Conservation (phyloP, 345 rosid species). For the Ceriops decandra region DNA sequence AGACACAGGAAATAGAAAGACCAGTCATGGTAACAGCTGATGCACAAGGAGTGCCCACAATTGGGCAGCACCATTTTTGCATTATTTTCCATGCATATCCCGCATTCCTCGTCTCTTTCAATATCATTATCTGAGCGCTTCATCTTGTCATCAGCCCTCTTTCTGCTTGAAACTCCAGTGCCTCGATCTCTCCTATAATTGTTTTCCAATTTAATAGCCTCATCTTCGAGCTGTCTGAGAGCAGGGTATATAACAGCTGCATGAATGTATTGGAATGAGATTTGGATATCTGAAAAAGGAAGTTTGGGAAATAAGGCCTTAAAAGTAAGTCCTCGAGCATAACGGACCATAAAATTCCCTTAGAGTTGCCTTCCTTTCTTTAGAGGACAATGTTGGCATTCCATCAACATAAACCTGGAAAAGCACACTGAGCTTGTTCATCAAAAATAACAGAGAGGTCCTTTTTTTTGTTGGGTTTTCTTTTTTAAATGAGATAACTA, state of each 20-base stretch:
- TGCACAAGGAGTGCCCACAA: slow-evolving; percentile 63
- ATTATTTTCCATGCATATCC: slow-evolving; percentile 66
- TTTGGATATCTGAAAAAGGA: neutral
- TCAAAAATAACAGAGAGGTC: neutral
- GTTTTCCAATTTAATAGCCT: slow-evolving; percentile 29
- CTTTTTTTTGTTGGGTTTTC: no score
- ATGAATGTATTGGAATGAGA: slow-evolving; percentile 13
- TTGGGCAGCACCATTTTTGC: slow-evolving; percentile 50
- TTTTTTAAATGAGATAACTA: no score
- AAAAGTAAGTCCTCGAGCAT: slow-evolving; percentile 7
- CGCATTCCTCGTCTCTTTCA: slow-evolving; percentile 61
- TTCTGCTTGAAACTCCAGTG: slow-evolving; percentile 21
- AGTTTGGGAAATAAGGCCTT: neutral
- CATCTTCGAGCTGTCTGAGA: slow-evolving; percentile 49
- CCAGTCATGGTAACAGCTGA: slow-evolving; percentile 65
- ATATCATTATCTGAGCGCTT: slow-evolving; percentile 26
- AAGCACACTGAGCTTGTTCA: neutral
- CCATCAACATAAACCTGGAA: slow-evolving; percentile 63
- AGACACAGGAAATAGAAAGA: slow-evolving; percentile 15
- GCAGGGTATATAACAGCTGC: slow-evolving; percentile 66
- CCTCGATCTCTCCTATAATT: slow-evolving; percentile 13
- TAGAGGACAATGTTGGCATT: slow-evolving; percentile 44
- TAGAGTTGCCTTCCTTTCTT: slow-evolving; percentile 54
- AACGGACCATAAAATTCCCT: slow-evolving; percentile 67
- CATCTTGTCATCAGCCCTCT: slow-evolving; percentile 31